These are phyloP conservation scores for Venturia oleaginea DNA, from an alignment of 2,329 filamentous ascomycete genomes.

Conservation along the genomic window DNA sequence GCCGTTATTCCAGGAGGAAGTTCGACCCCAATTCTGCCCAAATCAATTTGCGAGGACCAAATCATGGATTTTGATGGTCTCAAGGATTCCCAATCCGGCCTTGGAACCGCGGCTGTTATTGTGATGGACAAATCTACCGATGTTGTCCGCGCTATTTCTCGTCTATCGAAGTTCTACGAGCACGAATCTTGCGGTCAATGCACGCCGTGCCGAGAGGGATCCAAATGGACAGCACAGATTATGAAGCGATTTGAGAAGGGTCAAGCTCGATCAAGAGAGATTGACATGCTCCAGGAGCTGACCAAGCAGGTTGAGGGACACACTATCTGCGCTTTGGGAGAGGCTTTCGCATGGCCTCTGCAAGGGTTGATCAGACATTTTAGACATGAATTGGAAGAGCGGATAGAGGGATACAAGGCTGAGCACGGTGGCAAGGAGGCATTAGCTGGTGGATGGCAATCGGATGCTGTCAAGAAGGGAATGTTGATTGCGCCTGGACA, in stretches of 20 bases:
- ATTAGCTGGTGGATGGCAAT: conserved; percentile 80
- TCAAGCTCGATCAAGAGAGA: conserved; percentile 79
- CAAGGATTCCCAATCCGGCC: conserved; percentile 94
- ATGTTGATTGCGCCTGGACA: conserved; percentile 83
- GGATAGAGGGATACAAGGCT: conserved; percentile 72
- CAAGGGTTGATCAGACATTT: conserved; percentile 98
- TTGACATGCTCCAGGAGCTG: conserved; percentile 98
- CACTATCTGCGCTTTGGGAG: conserved; percentile 94
- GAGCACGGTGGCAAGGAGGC: conserved; percentile 59
- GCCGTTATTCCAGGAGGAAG: conserved; percentile 94
- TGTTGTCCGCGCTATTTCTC: conserved; percentile 85
- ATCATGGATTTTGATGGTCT: conserved; percentile 98
- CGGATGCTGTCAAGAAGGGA: conserved; percentile 65
- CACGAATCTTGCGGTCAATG: conserved; percentile 98
- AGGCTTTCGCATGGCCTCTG: conserved; percentile 97
- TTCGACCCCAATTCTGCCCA: conserved; percentile 91
- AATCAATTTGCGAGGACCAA: conserved; percentile 82
- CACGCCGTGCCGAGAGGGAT: conserved; percentile 97
- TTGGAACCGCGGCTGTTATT: conserved; percentile 94
- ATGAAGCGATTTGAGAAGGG: conserved; percentile 95
- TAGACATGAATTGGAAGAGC: conserved; percentile 85
- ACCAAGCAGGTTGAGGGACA: conserved; percentile 99
- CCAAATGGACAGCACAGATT: conserved; percentile 98
- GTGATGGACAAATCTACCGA: conserved; percentile 99
- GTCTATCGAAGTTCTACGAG: conserved; percentile 93